A percentile compares a stretch with the other conserved stretches of the same genome.
Evolutionary conservation across 2,329 filamentous ascomycete genomes (phyloP).

Genomic region (Pseudogymnoascus sp.): DNA sequence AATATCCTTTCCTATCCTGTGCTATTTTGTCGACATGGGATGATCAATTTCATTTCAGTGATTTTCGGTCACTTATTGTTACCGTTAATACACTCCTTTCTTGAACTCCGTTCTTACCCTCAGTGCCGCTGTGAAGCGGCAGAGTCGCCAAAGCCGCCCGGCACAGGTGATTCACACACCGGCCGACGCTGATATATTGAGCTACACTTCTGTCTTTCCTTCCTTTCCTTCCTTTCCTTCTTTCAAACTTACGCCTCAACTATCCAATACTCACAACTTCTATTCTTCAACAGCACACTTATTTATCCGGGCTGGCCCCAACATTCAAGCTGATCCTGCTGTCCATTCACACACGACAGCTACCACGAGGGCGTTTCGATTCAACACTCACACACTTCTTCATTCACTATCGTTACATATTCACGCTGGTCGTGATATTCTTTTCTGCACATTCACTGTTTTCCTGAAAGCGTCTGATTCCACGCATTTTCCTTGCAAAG

Average conservation of each 20-base stretch:
- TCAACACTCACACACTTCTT: not conserved
- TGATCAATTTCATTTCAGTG: not conserved
- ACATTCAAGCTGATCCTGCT: not conserved
- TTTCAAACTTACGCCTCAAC: not conserved
- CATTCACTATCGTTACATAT: not conserved
- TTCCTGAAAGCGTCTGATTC: not conserved
- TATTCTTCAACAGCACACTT: not conserved
- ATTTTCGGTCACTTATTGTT: not conserved
- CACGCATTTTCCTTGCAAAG: not conserved
- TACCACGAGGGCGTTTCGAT: not conserved
- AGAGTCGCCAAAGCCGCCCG: not conserved
- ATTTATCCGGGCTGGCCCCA: not conserved
- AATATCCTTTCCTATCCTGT: not conserved
- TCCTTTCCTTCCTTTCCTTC: not conserved
- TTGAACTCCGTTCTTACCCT: not conserved
- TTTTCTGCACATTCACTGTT: not conserved
- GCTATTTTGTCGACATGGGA: not conserved
- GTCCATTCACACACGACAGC: not conserved
- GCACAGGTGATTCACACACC: conserved; percentile 7
- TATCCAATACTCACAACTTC: not conserved
- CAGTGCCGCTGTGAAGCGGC: not conserved
- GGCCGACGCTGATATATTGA: not conserved
- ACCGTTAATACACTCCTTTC: not conserved
- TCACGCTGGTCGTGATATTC: not conserved
- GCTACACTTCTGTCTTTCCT: not conserved